Percentiles rank a stretch among this genome's conserved stretches.
phyloP scores from a whole-genome alignment of 2,329 filamentous ascomycete species.

The Beauveria brongniartii region DNA sequence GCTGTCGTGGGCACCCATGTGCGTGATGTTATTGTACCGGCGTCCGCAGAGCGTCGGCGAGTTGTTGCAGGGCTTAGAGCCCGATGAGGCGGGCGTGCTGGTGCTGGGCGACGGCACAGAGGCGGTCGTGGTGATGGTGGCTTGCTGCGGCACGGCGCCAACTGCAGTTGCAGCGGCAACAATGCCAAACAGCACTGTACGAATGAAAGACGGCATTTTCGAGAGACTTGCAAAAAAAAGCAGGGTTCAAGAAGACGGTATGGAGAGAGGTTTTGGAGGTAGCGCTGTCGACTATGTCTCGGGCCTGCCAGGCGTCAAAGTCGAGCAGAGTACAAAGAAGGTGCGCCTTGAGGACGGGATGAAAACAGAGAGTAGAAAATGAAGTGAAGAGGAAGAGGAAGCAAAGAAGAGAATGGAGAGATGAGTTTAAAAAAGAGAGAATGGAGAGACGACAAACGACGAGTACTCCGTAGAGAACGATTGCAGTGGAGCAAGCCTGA shows the following conservation, averaged over 20 bases:
- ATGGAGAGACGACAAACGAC: neutral
- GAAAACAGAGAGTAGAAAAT: neutral
- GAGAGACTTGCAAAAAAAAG: neutral
- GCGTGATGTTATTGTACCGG: constrained; percentile 66
- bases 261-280: neutral
- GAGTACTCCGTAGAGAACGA: too few species aligned
- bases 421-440: neutral
- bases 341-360: neutral
- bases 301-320: neutral
- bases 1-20: constrained; percentile 70
- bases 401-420: neutral
- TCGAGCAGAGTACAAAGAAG: neutral
- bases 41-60: constrained; percentile 64
- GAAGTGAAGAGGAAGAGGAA: neutral
- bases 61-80: constrained; percentile 63
- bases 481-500: neutral
- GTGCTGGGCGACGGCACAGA: neutral
- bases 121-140: neutral
- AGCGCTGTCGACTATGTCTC: neutral
- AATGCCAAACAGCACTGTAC: neutral
- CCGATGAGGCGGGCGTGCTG: neutral
- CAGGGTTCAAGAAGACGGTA: neutral
- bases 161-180: neutral
- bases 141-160: constrained; percentile 1
- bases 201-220: neutral